Evolutionary conservation across 2,329 filamentous ascomycete genomes (phyloP), one percentile per base, ranked within the genome.

Genomic region (Knufia fluminis): DNA sequence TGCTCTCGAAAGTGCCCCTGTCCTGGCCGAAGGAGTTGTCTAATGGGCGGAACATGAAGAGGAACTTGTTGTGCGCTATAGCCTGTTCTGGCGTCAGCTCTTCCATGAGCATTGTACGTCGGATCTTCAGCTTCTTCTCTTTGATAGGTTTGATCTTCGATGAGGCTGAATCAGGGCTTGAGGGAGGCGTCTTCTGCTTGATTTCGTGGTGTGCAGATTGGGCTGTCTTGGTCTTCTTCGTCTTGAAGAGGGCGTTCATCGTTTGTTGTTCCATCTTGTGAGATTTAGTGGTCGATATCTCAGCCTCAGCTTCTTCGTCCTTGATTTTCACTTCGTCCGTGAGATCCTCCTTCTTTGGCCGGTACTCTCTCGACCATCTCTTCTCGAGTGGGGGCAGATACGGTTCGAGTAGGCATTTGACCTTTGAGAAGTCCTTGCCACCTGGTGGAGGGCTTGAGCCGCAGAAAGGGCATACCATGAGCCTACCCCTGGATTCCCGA

Each of bases 1-100:
- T 16, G 14, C 35, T 24, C 26, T 46, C 44, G 32, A 36, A 23
- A 9, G 22, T 46, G 20, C 44, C 44, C 44, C 44, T 24, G 3
- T 46, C 44, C 22, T 46, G 26, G 19, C 33, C 35, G 20, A 46
- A 46, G 3, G 28, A 19, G 19, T 46, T 46, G 19, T 46, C 44
- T 31, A 46, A 35, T 10, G 44, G 44, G 9, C 44, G 31, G 22
- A 46, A 46, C 22, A 35, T 31, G 26, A 28, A 46, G 17, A 46
- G 44, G 4, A 46, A 36, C 19, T 36, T 35, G 3, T 31, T 22
- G 10, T 17, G 14, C n/a, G 33, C 44, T 24, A 19, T 12, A 8
- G 26, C 31, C 31, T 46, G 28, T 3, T 36, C 44, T 24, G 28
- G 20, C 12, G 44, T 23, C 2, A 46, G 20, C 16, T 46, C 44